A percentile compares a stretch with the other conserved stretches of the same genome.
phyloP scores from a whole-genome alignment of 371 early-diverging fungal species.

The Syncephalastrum sp. region DNA sequence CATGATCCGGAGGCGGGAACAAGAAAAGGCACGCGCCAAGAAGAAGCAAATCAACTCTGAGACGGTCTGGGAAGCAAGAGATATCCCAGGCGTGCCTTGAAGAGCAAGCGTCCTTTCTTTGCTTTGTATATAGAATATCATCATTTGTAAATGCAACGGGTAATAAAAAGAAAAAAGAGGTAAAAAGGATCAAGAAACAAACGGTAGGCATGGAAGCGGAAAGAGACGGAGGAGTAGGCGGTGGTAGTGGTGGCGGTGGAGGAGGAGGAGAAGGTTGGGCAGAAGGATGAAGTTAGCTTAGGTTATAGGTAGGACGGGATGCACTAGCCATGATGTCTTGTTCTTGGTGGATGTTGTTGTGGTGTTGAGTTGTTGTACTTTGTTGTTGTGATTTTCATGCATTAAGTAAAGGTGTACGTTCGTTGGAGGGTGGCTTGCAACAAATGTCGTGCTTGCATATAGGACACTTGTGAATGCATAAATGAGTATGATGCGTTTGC shows the following conservation, averaged over 20 bases:
- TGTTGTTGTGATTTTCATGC: constrained; percentile 17
- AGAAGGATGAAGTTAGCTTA: too few relatives aligned
- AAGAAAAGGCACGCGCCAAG: constrained; percentile 24
- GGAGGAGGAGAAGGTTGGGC: too few relatives aligned
- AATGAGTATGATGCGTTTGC: not conserved
- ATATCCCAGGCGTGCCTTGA: not conserved
- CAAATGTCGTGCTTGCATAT: constrained; percentile 50
- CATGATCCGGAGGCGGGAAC: constrained; percentile 27
- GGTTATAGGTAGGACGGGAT: too few relatives aligned
- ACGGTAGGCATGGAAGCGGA: too few relatives aligned
- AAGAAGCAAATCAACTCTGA: constrained; percentile 31
- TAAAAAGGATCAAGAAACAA: not conserved
- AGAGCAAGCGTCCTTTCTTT: not conserved
- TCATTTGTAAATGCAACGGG: not conserved
- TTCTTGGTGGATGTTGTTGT: too few relatives aligned
- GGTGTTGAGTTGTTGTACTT: too few relatives aligned
- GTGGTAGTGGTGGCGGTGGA: too few relatives aligned
- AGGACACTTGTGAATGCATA: constrained; percentile 27
- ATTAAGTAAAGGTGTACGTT: constrained; percentile 41
- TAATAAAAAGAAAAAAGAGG: not conserved
- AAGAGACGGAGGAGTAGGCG: too few relatives aligned
- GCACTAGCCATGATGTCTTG: too few relatives aligned
- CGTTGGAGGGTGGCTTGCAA: constrained; percentile 31
- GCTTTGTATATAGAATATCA: too few relatives aligned
- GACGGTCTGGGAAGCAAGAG: constrained; percentile 43